Evolutionary conservation across 2,329 filamentous ascomycete genomes (phyloP), one percentile per base, ranked within the genome.

Genomic region (Hypocreales sp.): DNA sequence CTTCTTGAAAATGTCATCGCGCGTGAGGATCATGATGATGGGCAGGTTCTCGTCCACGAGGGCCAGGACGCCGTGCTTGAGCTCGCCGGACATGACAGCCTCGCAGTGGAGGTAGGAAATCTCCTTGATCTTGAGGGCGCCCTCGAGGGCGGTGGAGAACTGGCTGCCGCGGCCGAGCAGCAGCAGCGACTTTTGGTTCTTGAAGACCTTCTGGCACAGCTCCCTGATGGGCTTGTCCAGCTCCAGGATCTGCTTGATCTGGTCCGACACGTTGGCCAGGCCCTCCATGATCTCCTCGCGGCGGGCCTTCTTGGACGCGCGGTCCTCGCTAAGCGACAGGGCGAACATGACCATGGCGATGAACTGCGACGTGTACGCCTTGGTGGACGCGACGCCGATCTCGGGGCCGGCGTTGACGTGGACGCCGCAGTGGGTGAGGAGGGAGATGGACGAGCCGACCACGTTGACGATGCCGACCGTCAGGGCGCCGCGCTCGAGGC

Each of bases 281-380:
- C 90, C 87, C 42, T 92, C 79, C 68, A 98, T 94, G 48, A 98
- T 95, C 58, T 94, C 86, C 57, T 90, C 75, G 18, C 90, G 79
- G 48, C 87, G 74, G 62, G 79, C 73, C 46, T 79, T 72, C 72
- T 98, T 98, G 41, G 84, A 94, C 22, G 86, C 82, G 43, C 90
- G 82, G 57, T 98, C 90, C 61, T 98, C 90, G 47, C 82, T 90
- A 32, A 98, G 72, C 17, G 86, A 94, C 37, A 98, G 67, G 6
- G 90, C 90, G 47, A 98, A 95, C 90, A 98, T 98, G 60, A 95
- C 80, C 84, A 98, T 94, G 53, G 90, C 92, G 48, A 98, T 83
- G 56, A 95, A 98, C 55, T 98, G 90, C 25, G 90, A 95, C 10
- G 90, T 98, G 64, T 98, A 98, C 21, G 90, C 90, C 69, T 98